phyloP scores from a whole-genome alignment of 2,329 filamentous ascomycete genomes.

The Neofusicoccum sp. region DNA sequence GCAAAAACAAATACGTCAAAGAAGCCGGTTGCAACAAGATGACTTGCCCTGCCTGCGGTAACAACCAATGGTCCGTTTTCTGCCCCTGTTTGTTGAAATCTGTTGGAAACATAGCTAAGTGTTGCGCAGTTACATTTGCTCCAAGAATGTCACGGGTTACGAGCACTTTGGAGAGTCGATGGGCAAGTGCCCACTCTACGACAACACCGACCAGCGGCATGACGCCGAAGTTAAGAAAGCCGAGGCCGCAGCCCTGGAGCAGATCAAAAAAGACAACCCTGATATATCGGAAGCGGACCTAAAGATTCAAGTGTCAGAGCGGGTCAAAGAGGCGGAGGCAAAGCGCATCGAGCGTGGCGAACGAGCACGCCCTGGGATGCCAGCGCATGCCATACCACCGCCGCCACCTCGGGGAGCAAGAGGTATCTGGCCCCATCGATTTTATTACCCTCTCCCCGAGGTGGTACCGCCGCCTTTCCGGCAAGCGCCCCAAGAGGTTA shows the following conservation, averaged over 20 bases:
- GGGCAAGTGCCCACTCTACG: slow-evolving; percentile 66
- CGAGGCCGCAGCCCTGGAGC: slow-evolving; percentile 59
- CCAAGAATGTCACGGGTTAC: slow-evolving; percentile 64
- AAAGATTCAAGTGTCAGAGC: slow-evolving; percentile 61
- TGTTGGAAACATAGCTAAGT: slow-evolving; percentile 50
- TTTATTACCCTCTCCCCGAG: too few species aligned
- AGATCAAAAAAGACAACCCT: slow-evolving; percentile 62
- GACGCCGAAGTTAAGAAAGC: slow-evolving; percentile 65
- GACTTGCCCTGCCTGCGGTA: slow-evolving; percentile 64
- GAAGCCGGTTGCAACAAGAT: slow-evolving; percentile 83
- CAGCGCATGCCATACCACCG: too few species aligned
- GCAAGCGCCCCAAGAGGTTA: too few species aligned
- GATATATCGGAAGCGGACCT: slow-evolving; percentile 61
- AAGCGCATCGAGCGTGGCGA: slow-evolving; percentile 1
- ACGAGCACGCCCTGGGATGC: background rate
- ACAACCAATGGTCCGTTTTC: slow-evolving; percentile 56
- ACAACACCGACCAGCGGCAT: slow-evolving; percentile 59
- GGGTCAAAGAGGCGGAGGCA: slow-evolving; percentile 44
- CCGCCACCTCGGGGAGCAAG: too few species aligned
- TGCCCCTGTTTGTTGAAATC: background rate
- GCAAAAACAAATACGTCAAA: slow-evolving; percentile 78
- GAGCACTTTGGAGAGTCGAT: slow-evolving; percentile 66
- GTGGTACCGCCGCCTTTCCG: too few species aligned
- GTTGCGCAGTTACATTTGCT: slow-evolving; percentile 64
- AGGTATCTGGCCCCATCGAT: too few species aligned